A percentile compares a stretch with the other conserved stretches of the same genome.
phyloP scores from a whole-genome alignment of 345 rosid species.

The Pistacia integerrima region DNA sequence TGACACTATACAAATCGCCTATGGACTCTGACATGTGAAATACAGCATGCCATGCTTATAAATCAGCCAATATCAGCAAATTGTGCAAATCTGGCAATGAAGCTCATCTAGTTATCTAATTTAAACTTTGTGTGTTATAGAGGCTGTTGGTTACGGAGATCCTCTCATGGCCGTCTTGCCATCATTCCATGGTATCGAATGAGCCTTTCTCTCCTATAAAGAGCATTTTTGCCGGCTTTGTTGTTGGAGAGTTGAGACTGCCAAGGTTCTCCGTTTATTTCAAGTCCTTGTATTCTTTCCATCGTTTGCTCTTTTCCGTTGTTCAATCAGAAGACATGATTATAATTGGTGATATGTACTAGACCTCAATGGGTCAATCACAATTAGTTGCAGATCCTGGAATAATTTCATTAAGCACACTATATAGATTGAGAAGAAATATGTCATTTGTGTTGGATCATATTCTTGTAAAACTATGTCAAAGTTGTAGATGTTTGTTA shows the following conservation, averaged over 20 bases:
- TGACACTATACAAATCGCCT: background rate
- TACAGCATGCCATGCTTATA: background rate
- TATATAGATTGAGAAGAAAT: conserved; percentile 1
- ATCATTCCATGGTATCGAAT: conserved; percentile 65
- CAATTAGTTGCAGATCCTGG: background rate
- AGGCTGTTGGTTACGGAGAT: conserved; percentile 82
- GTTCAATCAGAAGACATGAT: background rate
- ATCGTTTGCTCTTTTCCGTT: background rate
- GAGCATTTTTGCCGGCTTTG: conserved; percentile 6
- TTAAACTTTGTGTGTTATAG: conserved; percentile 37
- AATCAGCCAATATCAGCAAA: background rate
- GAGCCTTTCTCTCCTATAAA: conserved; percentile 13
- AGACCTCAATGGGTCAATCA: background rate
- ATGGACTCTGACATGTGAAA: background rate
- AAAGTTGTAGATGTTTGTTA: background rate
- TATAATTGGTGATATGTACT: background rate
- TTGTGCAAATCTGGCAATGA: background rate
- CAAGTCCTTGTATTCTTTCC: conserved; percentile 8
- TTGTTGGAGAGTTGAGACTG: background rate
- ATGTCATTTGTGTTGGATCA: conserved; percentile 4
- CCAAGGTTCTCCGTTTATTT: background rate
- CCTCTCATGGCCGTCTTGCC: conserved; percentile 88
- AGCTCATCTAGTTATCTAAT: background rate
- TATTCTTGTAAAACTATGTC: background rate
- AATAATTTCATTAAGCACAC: conserved; percentile 11